Evolutionary conservation across 768 basidiomycete genomes (phyloP).

Genomic region (Tulasnella calospora): DNA sequence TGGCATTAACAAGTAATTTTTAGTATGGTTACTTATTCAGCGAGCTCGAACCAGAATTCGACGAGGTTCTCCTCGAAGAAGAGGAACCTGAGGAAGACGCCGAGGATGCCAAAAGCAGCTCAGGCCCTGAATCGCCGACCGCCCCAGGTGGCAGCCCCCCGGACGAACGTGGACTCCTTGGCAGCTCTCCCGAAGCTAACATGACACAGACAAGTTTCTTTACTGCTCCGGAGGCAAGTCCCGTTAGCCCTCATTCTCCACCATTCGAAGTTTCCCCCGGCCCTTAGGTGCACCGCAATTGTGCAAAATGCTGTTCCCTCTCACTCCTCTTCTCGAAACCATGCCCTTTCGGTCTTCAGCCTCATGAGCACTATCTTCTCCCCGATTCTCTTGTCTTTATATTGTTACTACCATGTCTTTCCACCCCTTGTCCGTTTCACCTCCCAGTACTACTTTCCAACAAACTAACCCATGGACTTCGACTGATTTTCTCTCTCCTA

Average conservation of each 20-base stretch:
- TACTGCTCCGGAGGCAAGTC: constrained; percentile 3
- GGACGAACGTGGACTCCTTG: neutral
- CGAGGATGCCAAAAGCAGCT: neutral
- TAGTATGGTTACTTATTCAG: constrained; percentile 24
- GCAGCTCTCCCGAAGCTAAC: constrained; percentile 1
- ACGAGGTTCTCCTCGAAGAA: constrained; percentile 4
- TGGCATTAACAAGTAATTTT: neutral
- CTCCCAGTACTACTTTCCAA: neutral
- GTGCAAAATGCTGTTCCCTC: neutral
- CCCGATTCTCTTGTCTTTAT: neutral
- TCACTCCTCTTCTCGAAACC: neutral
- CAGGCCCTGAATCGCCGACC: neutral
- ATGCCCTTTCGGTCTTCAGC: neutral
- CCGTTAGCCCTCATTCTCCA: neutral
- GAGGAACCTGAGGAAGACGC: constrained; percentile 1
- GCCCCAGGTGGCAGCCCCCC: neutral
- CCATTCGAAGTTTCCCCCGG: neutral
- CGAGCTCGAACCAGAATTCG: constrained; percentile 16
- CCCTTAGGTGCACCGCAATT: neutral
- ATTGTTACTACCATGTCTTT: neutral
- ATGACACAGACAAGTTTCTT: constrained; percentile 12
- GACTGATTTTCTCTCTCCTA: neutral
- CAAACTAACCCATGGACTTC: neutral
- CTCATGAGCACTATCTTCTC: neutral
- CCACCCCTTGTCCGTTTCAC: neutral